Evolutionary conservation across 148 eudicot species (phyloP).

Genomic region (Camellia sinensis): DNA sequence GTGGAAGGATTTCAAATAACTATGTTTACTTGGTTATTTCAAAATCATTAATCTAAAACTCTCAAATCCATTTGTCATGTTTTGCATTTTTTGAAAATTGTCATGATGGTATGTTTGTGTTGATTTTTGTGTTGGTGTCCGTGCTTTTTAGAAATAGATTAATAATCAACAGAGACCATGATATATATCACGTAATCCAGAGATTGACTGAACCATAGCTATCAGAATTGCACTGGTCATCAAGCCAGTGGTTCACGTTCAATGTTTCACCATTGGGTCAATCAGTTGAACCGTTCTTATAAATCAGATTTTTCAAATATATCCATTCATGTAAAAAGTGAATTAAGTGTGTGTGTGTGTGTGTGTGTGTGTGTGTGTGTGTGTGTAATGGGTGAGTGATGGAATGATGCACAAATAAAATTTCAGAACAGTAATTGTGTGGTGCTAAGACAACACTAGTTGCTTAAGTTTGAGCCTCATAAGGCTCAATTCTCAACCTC

Average conservation of each 20-base stretch:
- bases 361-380: too few relatives aligned
- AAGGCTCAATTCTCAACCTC: neutral
- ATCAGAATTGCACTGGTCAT: neutral
- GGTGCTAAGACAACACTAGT: neutral
- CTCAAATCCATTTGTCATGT: too few relatives aligned
- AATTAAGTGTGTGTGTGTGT: too few relatives aligned
- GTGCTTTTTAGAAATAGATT: neutral
- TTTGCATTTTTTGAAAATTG: too few relatives aligned
- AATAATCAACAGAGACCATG: neutral
- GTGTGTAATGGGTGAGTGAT: neutral
- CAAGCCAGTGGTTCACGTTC: constrained; percentile 2
- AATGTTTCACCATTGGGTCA: neutral
- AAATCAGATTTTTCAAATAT: too few relatives aligned
- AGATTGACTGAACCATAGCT: neutral
- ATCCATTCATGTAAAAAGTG: too few relatives aligned
- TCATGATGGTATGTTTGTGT: too few relatives aligned
- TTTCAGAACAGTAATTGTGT: neutral
- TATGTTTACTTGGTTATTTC: too few relatives aligned
- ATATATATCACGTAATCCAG: neutral
- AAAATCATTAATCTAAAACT: too few relatives aligned
- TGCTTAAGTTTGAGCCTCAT: constrained; percentile 1
- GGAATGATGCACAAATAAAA: neutral
- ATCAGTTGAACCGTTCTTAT: neutral
- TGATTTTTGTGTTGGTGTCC: too few relatives aligned
- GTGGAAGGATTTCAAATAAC: too few relatives aligned